A percentile compares a stretch with the other conserved stretches of the same genome.
These are phyloP conservation scores for Citrus medica DNA, from an alignment of 345 rosid species.

Conservation along the genomic window DNA sequence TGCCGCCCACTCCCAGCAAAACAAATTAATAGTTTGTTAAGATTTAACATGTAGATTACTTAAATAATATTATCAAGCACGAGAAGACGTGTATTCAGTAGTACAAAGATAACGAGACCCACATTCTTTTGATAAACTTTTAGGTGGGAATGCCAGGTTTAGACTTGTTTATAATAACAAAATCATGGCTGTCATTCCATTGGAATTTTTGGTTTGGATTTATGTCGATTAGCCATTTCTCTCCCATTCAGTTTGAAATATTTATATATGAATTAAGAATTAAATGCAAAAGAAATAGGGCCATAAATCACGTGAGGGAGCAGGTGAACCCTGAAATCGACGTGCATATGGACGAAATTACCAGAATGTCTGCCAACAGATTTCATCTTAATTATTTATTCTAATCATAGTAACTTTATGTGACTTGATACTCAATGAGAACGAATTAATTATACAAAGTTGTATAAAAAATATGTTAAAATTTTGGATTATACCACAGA, in stretches of 20 bases:
- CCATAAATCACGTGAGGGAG: conserved; percentile 15
- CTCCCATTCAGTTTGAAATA: background rate
- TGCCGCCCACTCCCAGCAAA: background rate
- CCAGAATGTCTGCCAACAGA: background rate
- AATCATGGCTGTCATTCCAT: conserved; percentile 50
- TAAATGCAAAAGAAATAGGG: conserved; percentile 10
- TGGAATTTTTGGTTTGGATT: conserved; percentile 55
- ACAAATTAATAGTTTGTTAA: background rate
- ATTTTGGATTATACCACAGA: too few relatives aligned
- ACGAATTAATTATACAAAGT: too few relatives aligned
- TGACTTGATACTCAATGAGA: background rate
- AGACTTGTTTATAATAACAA: conserved; percentile 7
- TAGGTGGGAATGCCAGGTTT: conserved; percentile 34
- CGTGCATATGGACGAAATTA: background rate
- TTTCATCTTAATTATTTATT: background rate
- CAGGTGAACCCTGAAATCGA: conserved; percentile 7
- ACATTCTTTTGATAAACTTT: conserved; percentile 15
- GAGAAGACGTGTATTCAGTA: background rate
- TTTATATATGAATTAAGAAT: background rate
- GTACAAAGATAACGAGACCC: background rate
- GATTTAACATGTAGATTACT: background rate
- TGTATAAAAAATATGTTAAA: too few relatives aligned
- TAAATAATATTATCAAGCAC: background rate
- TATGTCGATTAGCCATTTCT: conserved; percentile 38
- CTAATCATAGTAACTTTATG: background rate